Base-by-base conservation (phyloP, 2,329 filamentous ascomycete species). In the Fusarium denticulatum region DNA sequence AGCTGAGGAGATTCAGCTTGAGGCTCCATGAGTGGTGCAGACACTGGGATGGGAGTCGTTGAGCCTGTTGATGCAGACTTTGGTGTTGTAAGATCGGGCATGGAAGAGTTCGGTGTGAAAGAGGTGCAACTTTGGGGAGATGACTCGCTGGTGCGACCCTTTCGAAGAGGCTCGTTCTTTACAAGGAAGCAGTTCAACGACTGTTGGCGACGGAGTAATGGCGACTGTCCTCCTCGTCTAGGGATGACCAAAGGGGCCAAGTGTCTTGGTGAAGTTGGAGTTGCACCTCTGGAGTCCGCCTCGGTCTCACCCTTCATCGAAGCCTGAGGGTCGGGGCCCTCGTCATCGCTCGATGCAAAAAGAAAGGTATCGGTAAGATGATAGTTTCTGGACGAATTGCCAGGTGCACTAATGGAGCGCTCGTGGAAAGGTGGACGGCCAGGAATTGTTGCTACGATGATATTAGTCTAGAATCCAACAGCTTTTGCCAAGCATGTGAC, bases 391-490 rank as follows among this genome's bases (percentile, higher is more conserved):
- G 85, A 85, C 59, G 82, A 85, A 69, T 85, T 82, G 14, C 86
- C 86, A 5, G 90, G 89, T n/a, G 89, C 88, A 79, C 89, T 91
- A 64, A 86, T 87, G 42, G 90, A 92, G 64, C 90, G 86, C 81
- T 92, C 90, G 74, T 92, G 89, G 32, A 92, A 81, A 39, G 90
- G 85, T 62, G 89, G 90, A 12, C 90, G 87, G 45, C 90, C 90
- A 39, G 91, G 91, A 73, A 93, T 91, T 34, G 91, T 92, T 71
- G 91, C 90, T 92, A 72, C 6, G 49, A 43, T 57, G 78, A 12
- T 26, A 64, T 80, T 32, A 80, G 74, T 72, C 43, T 24, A 24
- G 45, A 43, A 15, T 18, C 28, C 28, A 43, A 32, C 49, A 22
- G 43, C 50, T 20, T 32, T 40, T 15, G 14, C 4, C 28, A 12